Evolutionary conservation across 441 rosid genomes (phyloP).

Genomic region (Bocquillonia castaneifolia): DNA sequence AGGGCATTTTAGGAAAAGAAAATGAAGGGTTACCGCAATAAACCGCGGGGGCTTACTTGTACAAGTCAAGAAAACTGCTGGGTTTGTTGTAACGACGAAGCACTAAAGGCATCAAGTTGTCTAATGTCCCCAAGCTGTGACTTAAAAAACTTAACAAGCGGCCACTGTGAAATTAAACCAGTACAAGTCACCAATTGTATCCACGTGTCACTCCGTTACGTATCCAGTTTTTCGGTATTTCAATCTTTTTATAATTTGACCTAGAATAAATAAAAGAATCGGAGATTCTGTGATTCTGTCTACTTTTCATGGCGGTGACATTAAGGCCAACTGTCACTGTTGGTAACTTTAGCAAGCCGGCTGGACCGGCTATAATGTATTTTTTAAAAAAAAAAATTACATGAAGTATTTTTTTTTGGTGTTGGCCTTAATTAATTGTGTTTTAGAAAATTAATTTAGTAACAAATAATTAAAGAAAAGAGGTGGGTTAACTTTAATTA

Average conservation of each 20-base stretch:
- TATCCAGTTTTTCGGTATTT: background rate
- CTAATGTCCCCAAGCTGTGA: constrained; percentile 24
- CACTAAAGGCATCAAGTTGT: constrained; percentile 15
- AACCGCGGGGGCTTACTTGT: constrained; percentile 31
- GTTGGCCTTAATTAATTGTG: too few relatives aligned
- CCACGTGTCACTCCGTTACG: constrained; percentile 20
- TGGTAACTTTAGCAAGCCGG: constrained; percentile 35
- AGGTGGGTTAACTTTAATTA: constrained; percentile 8
- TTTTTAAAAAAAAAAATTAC: background rate
- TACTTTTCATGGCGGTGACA: constrained; percentile 18
- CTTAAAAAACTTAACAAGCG: constrained; percentile 8
- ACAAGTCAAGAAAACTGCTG: constrained; percentile 34
- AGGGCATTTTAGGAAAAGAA: constrained; percentile 21
- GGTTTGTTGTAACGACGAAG: constrained; percentile 44
- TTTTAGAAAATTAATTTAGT: background rate
- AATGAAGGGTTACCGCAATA: constrained; percentile 20
- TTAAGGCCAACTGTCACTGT: constrained; percentile 19
- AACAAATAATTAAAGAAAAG: background rate
- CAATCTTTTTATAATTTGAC: background rate
- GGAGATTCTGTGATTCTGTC: constrained; percentile 17
- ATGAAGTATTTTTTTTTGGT: too few relatives aligned
- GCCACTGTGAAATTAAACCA: constrained; percentile 2
- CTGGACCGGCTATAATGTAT: constrained; percentile 19
- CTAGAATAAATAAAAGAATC: background rate
- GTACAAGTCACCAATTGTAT: background rate